phyloP scores from a whole-genome alignment of 2,329 filamentous ascomycete genomes.

The Botrytis hyacinthi region DNA sequence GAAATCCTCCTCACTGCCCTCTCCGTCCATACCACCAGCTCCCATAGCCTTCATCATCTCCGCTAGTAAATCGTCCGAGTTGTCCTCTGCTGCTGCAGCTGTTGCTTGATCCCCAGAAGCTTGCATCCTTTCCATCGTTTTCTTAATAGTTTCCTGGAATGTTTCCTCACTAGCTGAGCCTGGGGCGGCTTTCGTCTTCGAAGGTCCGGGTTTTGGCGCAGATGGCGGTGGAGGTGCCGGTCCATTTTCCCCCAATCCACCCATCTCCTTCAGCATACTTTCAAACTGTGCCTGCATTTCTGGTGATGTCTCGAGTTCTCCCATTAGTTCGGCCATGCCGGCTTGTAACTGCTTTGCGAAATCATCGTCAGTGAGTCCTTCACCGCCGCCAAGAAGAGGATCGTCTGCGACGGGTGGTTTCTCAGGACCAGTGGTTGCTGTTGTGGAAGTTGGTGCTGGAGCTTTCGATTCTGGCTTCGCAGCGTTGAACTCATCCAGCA shows the following conservation, averaged over 20 bases:
- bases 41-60: slow-evolving; percentile 91
- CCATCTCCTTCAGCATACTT: slow-evolving; percentile 70
- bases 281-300: slow-evolving; percentile 80
- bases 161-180: slow-evolving; percentile 52
- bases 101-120: slow-evolving; percentile 82
- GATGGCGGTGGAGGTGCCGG: slow-evolving; percentile 27
- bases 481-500: slow-evolving; percentile 86
- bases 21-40: slow-evolving; percentile 56
- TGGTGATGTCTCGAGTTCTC: slow-evolving; percentile 63
- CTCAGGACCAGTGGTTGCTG: slow-evolving; percentile 33
- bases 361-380: slow-evolving; percentile 65
- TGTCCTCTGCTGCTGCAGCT: slow-evolving; percentile 66
- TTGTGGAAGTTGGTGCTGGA: slow-evolving; percentile 24
- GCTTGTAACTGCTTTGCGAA: slow-evolving; percentile 85
- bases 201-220: slow-evolving; percentile 21
- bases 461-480: slow-evolving; percentile 54
- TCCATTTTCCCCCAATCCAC: slow-evolving; percentile 46
- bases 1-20: slow-evolving; percentile 74
- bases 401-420: slow-evolving; percentile 32
- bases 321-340: slow-evolving; percentile 82
- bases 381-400: slow-evolving; percentile 26
- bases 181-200: slow-evolving; percentile 21
- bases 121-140: slow-evolving; percentile 96
- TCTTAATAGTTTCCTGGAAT: slow-evolving; percentile 90
- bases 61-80: slow-evolving; percentile 77